Evolutionary conservation across 257 asterid species (phyloP).

Genomic region (Plantago ovata): DNA sequence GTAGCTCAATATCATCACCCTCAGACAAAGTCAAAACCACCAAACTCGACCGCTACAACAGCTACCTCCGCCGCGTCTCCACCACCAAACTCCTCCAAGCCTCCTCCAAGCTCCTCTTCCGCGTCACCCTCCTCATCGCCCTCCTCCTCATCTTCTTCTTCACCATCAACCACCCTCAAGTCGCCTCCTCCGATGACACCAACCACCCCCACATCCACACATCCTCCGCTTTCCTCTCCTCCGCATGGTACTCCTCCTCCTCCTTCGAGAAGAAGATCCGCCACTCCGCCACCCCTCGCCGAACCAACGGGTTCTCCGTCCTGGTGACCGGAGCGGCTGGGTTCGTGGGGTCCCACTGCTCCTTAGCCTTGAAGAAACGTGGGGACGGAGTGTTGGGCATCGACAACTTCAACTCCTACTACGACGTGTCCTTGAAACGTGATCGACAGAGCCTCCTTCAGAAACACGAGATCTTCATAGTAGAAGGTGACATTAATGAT

Average conservation of each 20-base stretch:
- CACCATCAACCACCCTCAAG: conserved; percentile 65
- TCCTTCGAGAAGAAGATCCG: conserved; percentile 83
- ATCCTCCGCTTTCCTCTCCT: conserved; percentile 51
- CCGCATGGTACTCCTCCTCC: conserved; percentile 64
- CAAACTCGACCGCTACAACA: conserved; percentile 73
- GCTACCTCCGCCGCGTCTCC: conserved; percentile 71
- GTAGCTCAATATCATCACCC: conserved; percentile 23
- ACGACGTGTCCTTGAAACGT: conserved; percentile 67
- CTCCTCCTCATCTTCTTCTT: conserved; percentile 70
- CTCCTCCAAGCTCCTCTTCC: conserved; percentile 81
- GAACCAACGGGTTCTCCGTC: conserved; percentile 74
- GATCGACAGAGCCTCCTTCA: conserved; percentile 53
- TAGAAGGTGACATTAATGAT: conserved; percentile 78
- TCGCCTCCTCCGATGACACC: conserved; percentile 30
- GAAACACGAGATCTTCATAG: conserved; percentile 50
- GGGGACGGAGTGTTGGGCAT: conserved; percentile 92
- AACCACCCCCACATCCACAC: conserved; percentile 38
- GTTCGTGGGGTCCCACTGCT: conserved; percentile 83
- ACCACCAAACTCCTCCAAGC: conserved; percentile 75
- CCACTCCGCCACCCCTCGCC: conserved; percentile 80
- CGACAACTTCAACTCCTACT: conserved; percentile 86
- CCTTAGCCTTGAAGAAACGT: conserved; percentile 69
- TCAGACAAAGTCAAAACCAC: conserved; percentile 60
- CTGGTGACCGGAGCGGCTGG: conserved; percentile 94
- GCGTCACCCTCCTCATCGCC: conserved; percentile 80